phyloP scores from a whole-genome alignment of 331 rosid genomes.

The Quercus lobata region DNA sequence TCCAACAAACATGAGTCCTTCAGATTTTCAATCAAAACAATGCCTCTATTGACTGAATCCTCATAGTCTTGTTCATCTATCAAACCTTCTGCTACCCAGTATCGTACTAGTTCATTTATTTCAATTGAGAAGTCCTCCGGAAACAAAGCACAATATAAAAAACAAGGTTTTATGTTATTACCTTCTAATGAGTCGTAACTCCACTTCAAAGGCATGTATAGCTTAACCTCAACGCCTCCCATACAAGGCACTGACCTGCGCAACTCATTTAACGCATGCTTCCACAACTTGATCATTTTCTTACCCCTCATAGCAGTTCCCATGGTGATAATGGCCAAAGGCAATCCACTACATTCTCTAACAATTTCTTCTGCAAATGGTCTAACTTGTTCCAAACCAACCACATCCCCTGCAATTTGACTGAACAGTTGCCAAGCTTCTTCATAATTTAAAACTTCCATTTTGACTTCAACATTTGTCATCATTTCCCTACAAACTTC shows the following conservation, averaged over 20 bases:
- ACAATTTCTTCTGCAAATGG: slow-evolving; percentile 20
- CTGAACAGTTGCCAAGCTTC: slow-evolving; percentile 26
- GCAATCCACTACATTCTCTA: slow-evolving; percentile 20
- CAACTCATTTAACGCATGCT: slow-evolving; percentile 20
- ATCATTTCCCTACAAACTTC: slow-evolving; percentile 20
- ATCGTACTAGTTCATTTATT: slow-evolving; percentile 12
- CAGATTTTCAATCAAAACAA: neutral
- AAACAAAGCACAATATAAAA: slow-evolving; percentile 18
- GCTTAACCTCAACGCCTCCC: slow-evolving; percentile 13
- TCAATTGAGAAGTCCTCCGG: slow-evolving; percentile 21
- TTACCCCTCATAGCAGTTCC: slow-evolving; percentile 20
- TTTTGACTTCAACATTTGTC: neutral
- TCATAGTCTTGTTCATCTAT: slow-evolving; percentile 8
- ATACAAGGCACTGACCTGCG: slow-evolving; percentile 9
- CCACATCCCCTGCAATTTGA: slow-evolving; percentile 13
- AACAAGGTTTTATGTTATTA: slow-evolving; percentile 15
- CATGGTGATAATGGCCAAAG: slow-evolving; percentile 16
- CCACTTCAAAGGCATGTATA: slow-evolving; percentile 15
- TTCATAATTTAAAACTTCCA: slow-evolving; percentile 16
- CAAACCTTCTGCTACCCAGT: slow-evolving; percentile 16
- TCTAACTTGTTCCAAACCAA: slow-evolving; percentile 1
- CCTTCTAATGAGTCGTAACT: slow-evolving; percentile 22
- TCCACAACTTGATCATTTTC: slow-evolving; percentile 16
- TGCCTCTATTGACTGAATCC: neutral
- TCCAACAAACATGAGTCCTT: slow-evolving; percentile 19